phyloP scores from a whole-genome alignment of 257 asterid species.

The Oldenlandia corymbosa region DNA sequence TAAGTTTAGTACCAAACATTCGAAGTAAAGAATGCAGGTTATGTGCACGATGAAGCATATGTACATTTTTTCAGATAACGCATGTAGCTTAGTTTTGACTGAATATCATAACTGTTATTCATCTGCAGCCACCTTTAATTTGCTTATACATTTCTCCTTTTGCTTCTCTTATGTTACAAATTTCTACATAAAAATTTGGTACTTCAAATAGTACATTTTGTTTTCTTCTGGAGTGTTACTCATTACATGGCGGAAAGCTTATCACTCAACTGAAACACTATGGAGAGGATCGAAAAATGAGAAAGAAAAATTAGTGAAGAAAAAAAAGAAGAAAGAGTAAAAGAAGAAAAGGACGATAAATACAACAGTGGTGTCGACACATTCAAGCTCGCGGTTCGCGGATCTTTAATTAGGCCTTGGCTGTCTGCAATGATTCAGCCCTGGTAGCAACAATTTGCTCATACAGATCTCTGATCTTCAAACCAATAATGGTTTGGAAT shows the following conservation, averaged over 20 bases:
- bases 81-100: too few relatives aligned
- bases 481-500: constrained; percentile 81
- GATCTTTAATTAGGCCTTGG: constrained; percentile 48
- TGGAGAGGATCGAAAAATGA: constrained; percentile 16
- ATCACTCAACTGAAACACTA: constrained; percentile 30
- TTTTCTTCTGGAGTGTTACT: constrained; percentile 19
- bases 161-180: constrained; percentile 53
- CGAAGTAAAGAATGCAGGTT: constrained; percentile 20
- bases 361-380: background rate
- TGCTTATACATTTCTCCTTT: constrained; percentile 22
- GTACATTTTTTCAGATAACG: too few relatives aligned
- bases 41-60: constrained; percentile 18
- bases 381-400: too few relatives aligned
- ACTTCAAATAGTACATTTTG: constrained; percentile 37
- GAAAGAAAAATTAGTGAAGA: constrained; percentile 20
- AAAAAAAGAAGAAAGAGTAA: constrained; percentile 5
- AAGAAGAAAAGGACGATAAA: constrained; percentile 5
- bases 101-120: background rate
- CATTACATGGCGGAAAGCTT: constrained; percentile 22
- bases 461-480: constrained; percentile 87
- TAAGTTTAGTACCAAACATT: constrained; percentile 10
- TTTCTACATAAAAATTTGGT: constrained; percentile 38
- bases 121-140: constrained; percentile 9
- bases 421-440: constrained; percentile 47
- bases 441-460: constrained; percentile 73